phyloP scores from a whole-genome alignment of 176 grass and related monocot species.

The Eragrostis nindensis region DNA sequence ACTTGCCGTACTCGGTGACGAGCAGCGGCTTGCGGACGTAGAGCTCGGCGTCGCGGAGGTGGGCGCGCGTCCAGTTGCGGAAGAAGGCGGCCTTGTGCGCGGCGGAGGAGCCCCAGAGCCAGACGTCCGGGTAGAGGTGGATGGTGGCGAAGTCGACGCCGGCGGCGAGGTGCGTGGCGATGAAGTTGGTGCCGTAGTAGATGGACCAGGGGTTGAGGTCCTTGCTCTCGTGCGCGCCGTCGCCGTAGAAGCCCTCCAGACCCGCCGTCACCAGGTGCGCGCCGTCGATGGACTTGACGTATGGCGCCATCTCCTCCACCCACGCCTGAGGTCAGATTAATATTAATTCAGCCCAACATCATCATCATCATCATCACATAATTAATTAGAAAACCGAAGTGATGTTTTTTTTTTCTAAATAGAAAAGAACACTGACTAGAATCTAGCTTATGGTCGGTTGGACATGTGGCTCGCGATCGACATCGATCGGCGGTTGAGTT shows the following conservation, averaged over 20 bases:
- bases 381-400: too few relatives aligned
- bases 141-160: slow-evolving; percentile 86
- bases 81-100: slow-evolving; percentile 30
- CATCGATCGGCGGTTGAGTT: too few relatives aligned
- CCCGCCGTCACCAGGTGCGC: slow-evolving; percentile 70
- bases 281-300: slow-evolving; percentile 65
- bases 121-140: slow-evolving; percentile 89
- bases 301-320: slow-evolving; percentile 84
- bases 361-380: too few relatives aligned
- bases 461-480: too few relatives aligned
- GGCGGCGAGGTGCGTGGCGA: slow-evolving; percentile 44
- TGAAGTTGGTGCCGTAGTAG: slow-evolving; percentile 78
- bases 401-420: too few relatives aligned
- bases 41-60: background rate
- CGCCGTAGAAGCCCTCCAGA: slow-evolving; percentile 85
- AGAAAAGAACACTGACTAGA: too few relatives aligned
- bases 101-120: slow-evolving; percentile 55
- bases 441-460: too few relatives aligned
- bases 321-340: slow-evolving; percentile 67
- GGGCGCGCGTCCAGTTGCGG: slow-evolving; percentile 40
- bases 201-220: slow-evolving; percentile 62
- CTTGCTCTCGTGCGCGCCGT: slow-evolving; percentile 57
- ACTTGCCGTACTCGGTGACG: slow-evolving; percentile 63
- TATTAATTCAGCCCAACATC: too few relatives aligned
- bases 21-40: slow-evolving; percentile 48